These are phyloP conservation scores for Obelidium mucronatum DNA, from an alignment of 192 early-diverging fungal genomes.

Conservation along the genomic window DNA sequence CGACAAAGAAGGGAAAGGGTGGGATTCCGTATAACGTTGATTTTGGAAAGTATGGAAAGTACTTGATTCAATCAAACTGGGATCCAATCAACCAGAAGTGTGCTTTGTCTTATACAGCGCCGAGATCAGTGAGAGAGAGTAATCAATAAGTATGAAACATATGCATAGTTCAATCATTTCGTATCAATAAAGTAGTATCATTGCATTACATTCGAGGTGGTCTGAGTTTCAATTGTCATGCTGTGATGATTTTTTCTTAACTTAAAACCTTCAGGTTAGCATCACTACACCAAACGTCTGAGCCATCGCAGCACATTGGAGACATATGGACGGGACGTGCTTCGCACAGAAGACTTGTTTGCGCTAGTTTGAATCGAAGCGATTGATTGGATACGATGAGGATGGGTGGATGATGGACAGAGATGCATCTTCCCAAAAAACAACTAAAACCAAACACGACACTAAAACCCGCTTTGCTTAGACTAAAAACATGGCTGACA, in stretches of 20 bases:
- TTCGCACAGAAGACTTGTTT: too few relatives aligned
- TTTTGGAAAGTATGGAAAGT: neutral
- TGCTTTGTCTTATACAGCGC: too few relatives aligned
- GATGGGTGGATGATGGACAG: conserved; percentile 17
- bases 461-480: neutral
- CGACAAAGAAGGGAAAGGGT: neutral
- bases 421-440: neutral
- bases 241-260: too few relatives aligned
- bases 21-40: neutral
- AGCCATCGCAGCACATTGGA: neutral
- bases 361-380: neutral
- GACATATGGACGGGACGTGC: too few relatives aligned
- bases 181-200: too few relatives aligned
- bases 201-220: too few relatives aligned
- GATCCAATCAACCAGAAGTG: neutral
- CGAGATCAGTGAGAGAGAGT: neutral
- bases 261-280: too few relatives aligned
- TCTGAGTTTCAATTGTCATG: too few relatives aligned
- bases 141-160: too few relatives aligned
- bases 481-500: conserved; percentile 37
- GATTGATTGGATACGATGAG: neutral
- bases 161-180: too few relatives aligned
- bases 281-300: too few relatives aligned
- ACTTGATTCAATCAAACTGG: neutral
- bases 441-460: neutral